Base-by-base conservation (phyloP, 2,329 filamentous ascomycete genomes). In the Aureobasidium sp. region DNA sequence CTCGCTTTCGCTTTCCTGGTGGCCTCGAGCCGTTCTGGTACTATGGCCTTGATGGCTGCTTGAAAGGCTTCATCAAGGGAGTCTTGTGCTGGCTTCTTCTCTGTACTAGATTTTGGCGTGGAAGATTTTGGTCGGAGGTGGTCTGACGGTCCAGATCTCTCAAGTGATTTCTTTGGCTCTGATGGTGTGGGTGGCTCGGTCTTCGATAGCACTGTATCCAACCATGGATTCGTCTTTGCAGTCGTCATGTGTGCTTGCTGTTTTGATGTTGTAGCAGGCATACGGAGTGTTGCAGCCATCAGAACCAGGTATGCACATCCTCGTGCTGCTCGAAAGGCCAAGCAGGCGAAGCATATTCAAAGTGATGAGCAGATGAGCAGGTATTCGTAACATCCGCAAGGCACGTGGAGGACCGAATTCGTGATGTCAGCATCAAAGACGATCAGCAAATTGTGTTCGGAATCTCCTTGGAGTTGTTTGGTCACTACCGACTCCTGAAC, bases 1-100 rank as follows among this genome's bases (percentile, higher is more conserved):
- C 34, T 36, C 5, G 29, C 48, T 51, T 51, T 51, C 15, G 48
- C 48, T 51, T 20, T 51, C n/a, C 48, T 34, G 48, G 48, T 51
- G n/a, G 48, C 48, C 20, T 34, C 48, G 29, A 34, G 29, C 7
- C 48, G 48, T 51, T 51, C 48, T 23, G 48, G 48, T 36, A 51
- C 48, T 51, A 51, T 51, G 4, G 48, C 48, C 27, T 51, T 51
- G 48, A 51, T 36, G 12, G 48, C 48, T 51, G 48, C 48, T 51
- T 51, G 29, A 8, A 51, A 51, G 32, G 48, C 48, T 51, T 51
- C 48, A 8, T 51, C 48, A n/a, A 51, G 48, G 7, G 29, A 36
- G 48, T 6, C 23, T 15, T 34, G n/a, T 12, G 32, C 48, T 36
- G 48, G 29, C 32, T 51, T 34, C 6, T 51, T 51, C 2, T 32